Conservation (phyloP, 2,329 filamentous ascomycete genomes). For the Nothophaeocryptopus gaeumannii region DNA sequence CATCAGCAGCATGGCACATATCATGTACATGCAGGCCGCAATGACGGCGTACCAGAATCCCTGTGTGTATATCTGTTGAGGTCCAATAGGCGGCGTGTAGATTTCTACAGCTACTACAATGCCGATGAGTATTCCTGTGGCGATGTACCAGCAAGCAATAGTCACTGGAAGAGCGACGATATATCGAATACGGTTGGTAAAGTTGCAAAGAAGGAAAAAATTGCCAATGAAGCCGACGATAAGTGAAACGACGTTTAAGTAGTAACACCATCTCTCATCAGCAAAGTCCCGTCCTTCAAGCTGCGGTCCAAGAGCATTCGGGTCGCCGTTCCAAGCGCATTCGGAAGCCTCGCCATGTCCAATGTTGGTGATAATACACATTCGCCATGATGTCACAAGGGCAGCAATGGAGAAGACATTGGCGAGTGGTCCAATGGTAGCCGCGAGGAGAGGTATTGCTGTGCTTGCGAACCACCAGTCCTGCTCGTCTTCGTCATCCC, state of each 20-base stretch:
- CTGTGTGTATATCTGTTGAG: conserved; percentile 64
- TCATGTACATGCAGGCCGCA: conserved; percentile 73
- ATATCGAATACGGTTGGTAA: conserved; percentile 76
- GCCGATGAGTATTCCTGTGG: conserved; percentile 62
- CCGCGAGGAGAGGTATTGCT: conserved; percentile 63
- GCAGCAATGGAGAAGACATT: conserved; percentile 86
- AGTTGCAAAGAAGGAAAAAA: conserved; percentile 79
- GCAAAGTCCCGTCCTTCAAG: conserved; percentile 54
- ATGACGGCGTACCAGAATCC: conserved; percentile 86
- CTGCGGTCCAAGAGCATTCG: conserved; percentile 43
- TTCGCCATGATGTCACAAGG: conserved; percentile 76
- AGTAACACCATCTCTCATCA: conserved; percentile 72
- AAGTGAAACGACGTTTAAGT: conserved; percentile 75
- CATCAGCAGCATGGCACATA: conserved; percentile 72
- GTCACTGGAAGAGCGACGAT: conserved; percentile 78
- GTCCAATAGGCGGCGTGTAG: conserved; percentile 51
- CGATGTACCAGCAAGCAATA: conserved; percentile 72
- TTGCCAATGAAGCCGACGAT: conserved; percentile 75
- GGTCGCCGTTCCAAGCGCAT: conserved; percentile 27
- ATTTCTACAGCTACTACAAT: conserved; percentile 64
- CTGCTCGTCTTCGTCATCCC: conserved; percentile 34
- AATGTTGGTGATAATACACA: conserved; percentile 48
- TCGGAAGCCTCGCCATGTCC: conserved; percentile 42
- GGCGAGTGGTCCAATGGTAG: conserved; percentile 79
- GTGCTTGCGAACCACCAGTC: conserved; percentile 39